phyloP scores from a whole-genome alignment of 306 rosid species.

The Citrullus amarus region DNA sequence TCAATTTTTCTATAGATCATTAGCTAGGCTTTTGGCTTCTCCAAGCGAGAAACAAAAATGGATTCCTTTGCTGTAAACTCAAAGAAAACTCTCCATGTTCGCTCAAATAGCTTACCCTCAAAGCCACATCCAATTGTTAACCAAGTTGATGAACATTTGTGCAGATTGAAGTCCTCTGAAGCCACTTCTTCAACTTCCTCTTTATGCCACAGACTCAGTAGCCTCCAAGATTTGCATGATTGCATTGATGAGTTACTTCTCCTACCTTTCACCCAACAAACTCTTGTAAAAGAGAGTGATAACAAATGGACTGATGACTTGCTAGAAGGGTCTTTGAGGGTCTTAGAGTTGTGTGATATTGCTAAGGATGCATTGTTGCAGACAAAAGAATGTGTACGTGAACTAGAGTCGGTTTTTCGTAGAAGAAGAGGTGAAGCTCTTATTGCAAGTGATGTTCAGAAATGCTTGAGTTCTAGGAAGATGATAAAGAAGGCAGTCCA shows the following conservation, averaged over 20 bases:
- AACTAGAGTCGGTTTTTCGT: constrained; percentile 17
- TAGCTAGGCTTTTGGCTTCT: background rate
- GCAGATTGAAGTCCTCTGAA: constrained; percentile 6
- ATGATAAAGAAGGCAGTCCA: constrained; percentile 13
- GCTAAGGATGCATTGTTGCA: constrained; percentile 19
- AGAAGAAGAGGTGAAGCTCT: constrained; percentile 13
- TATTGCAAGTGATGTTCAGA: constrained; percentile 1
- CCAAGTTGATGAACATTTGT: constrained; percentile 14
- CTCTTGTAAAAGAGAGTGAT: constrained; percentile 8
- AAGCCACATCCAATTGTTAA: constrained; percentile 12
- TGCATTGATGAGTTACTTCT: constrained; percentile 16
- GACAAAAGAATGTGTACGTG: constrained; percentile 7
- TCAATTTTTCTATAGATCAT: background rate
- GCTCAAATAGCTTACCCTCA: constrained; percentile 12
- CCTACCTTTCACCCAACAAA: constrained; percentile 10
- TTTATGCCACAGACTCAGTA: constrained; percentile 10
- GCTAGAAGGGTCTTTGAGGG: constrained; percentile 19
- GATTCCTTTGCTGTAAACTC: background rate
- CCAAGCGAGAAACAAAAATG: constrained; percentile 8
- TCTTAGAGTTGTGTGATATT: constrained; percentile 15
- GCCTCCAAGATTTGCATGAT: constrained; percentile 18
- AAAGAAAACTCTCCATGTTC: background rate
- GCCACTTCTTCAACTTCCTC: constrained; percentile 1
- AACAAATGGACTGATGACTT: constrained; percentile 8
- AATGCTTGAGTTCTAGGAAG: constrained; percentile 13